Conservation (phyloP, 2,329 filamentous ascomycete species). For the Ophiostoma tasmaniense region DNA sequence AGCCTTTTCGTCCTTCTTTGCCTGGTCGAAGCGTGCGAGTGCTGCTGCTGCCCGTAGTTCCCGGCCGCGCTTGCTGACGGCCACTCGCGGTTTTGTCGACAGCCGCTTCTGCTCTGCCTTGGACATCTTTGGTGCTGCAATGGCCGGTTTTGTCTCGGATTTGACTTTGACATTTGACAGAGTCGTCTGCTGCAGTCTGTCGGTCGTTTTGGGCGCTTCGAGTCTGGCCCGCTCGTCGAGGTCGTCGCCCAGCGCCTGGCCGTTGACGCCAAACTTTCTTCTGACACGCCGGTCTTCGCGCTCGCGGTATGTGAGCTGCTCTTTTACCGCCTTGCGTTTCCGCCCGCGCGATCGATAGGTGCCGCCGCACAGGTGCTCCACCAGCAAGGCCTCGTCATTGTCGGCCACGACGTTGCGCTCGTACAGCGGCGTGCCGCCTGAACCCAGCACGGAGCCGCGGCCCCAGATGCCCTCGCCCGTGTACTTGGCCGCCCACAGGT, state of each 20-base stretch:
- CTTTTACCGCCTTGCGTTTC: slow-evolving; percentile 43
- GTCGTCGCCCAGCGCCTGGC: slow-evolving; percentile 61
- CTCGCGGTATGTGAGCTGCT: slow-evolving; percentile 59
- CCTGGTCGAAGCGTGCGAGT: slow-evolving; percentile 59
- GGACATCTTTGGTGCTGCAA: slow-evolving; percentile 30
- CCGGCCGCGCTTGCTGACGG: slow-evolving; percentile 62
- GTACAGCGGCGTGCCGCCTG: slow-evolving; percentile 33
- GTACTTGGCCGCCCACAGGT: slow-evolving; percentile 61
- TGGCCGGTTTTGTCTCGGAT: neutral
- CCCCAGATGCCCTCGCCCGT: slow-evolving; percentile 81
- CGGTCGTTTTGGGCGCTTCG: slow-evolving; percentile 32
- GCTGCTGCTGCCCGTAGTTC: slow-evolving; percentile 71
- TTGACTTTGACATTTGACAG: neutral
- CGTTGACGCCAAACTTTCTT: slow-evolving; percentile 68
- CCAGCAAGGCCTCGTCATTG: slow-evolving; percentile 33
- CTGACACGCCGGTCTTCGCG: slow-evolving; percentile 62
- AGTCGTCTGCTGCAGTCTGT: neutral
- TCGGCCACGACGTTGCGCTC: slow-evolving; percentile 46
- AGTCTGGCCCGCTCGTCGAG: slow-evolving; percentile 55
- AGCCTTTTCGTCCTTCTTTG: slow-evolving; percentile 35
- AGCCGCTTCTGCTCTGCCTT: slow-evolving; percentile 36
- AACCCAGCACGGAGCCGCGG: slow-evolving; percentile 53
- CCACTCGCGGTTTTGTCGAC: slow-evolving; percentile 62
- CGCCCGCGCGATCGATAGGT: slow-evolving; percentile 54
- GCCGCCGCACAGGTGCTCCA: slow-evolving; percentile 71